phyloP scores from a whole-genome alignment of 208 protist genomes.

The Trypanosoma boissoni region DNA sequence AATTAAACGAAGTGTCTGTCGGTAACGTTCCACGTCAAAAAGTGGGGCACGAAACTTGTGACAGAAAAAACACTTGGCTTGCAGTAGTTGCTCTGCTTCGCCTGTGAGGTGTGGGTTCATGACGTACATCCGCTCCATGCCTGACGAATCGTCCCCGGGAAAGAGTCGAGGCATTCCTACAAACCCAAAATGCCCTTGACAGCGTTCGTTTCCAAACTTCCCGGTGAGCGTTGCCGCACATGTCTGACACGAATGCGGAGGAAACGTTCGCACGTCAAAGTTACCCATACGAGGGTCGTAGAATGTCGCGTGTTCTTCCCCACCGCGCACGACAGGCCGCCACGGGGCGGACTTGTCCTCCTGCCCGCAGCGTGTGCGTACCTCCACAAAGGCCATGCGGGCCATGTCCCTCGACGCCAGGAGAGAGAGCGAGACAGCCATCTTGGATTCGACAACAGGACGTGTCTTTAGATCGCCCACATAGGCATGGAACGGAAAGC shows the following conservation, averaged over 20 bases:
- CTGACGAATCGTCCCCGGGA: conserved; percentile 41
- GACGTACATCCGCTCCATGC: conserved; percentile 48
- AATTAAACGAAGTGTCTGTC: conserved; percentile 68
- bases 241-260: conserved; percentile 77
- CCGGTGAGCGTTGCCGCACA: conserved; percentile 57
- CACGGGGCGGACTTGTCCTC: conserved; percentile 61
- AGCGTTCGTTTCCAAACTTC: conserved; percentile 86
- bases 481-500: conserved; percentile 83
- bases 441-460: conserved; percentile 51
- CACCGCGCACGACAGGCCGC: conserved; percentile 42
- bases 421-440: conserved; percentile 73
- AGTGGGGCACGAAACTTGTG: conserved; percentile 66
- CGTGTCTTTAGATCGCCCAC: conserved; percentile 81
- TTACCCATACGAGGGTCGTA: conserved; percentile 91
- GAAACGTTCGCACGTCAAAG: conserved; percentile 74
- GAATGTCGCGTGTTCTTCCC: conserved; percentile 58
- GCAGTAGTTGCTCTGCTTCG: conserved; percentile 76
- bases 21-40: conserved; percentile 84
- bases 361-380: conserved; percentile 62
- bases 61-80: conserved; percentile 87
- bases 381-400: conserved; percentile 78
- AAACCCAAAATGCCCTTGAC: conserved; percentile 85
- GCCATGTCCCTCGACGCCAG: conserved; percentile 79
- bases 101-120: conserved; percentile 81
- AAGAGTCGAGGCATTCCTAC: conserved; percentile 79